Evolutionary conservation across 768 basidiomycete species (phyloP).

Genomic region (Leccinum incarnatum): DNA sequence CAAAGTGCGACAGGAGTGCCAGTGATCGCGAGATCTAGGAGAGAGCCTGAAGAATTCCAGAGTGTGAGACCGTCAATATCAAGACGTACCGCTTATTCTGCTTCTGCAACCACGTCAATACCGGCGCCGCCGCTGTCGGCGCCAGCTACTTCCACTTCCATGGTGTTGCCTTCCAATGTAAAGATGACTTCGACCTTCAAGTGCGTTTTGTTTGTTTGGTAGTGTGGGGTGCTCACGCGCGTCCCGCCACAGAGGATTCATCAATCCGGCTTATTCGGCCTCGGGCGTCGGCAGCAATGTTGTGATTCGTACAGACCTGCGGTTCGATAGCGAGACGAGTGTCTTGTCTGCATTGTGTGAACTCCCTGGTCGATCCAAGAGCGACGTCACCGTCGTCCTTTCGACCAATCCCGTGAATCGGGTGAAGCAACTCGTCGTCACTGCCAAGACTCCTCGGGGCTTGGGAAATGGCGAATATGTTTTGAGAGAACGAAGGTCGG

Average conservation of each 20-base stretch:
- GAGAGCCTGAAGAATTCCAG: constrained; percentile 27
- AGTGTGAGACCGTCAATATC: constrained; percentile 29
- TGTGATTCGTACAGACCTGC: constrained; percentile 58
- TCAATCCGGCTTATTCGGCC: constrained; percentile 24
- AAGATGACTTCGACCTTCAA: constrained; percentile 19
- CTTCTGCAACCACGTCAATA: constrained; percentile 3
- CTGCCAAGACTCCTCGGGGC: constrained; percentile 42
- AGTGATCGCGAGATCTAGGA: constrained; percentile 23
- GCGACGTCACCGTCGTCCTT: constrained; percentile 57
- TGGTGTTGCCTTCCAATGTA: not conserved
- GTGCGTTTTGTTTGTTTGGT: constrained; percentile 14
- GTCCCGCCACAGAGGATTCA: constrained; percentile 18
- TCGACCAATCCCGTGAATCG: constrained; percentile 60
- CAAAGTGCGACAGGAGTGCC: constrained; percentile 26
- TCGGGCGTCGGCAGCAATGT: constrained; percentile 25
- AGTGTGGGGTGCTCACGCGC: constrained; percentile 10
- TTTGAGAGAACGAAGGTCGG: constrained; percentile 55
- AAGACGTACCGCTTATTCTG: constrained; percentile 17
- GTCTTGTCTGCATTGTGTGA: constrained; percentile 61
- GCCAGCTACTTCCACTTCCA: not conserved
- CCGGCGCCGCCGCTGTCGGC: constrained; percentile 10
- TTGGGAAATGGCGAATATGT: constrained; percentile 43
- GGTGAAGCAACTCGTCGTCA: constrained; percentile 58
- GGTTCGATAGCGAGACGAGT: constrained; percentile 51
- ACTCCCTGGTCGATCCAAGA: constrained; percentile 62